These are phyloP conservation scores for Zangia roseola DNA, from an alignment of 768 basidiomycete genomes.

Conservation along the genomic window DNA sequence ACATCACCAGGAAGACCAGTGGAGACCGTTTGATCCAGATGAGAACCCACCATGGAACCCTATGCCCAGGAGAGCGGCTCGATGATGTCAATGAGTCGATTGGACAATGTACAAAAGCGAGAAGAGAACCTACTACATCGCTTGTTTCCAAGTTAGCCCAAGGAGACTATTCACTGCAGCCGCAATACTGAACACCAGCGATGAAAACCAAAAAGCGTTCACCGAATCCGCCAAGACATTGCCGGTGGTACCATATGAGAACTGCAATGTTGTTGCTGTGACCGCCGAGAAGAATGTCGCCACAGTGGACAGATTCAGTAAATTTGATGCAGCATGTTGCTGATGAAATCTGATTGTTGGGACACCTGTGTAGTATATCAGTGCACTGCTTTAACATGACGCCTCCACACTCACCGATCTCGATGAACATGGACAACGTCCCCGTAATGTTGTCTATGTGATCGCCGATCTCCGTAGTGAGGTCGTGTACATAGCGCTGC, in stretches of 20 bases:
- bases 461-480: conserved; percentile 50
- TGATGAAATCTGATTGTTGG: conserved; percentile 56
- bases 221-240: conserved; percentile 41
- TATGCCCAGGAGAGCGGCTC: conserved; percentile 53
- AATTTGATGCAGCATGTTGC: conserved; percentile 47
- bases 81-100: conserved; percentile 19
- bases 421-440: conserved; percentile 51
- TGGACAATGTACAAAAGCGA: conserved; percentile 5
- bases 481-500: conserved; percentile 54
- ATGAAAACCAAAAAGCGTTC: conserved; percentile 55
- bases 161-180: conserved; percentile 53
- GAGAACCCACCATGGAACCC: conserved; percentile 57
- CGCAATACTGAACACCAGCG: conserved; percentile 53
- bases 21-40: conserved; percentile 89
- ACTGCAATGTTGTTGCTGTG: conserved; percentile 51
- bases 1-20: conserved; percentile 78
- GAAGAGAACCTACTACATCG: conserved; percentile 47
- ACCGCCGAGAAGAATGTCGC: conserved; percentile 57
- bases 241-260: conserved; percentile 38
- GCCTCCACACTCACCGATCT: conserved; percentile 43
- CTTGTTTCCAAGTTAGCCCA: conserved; percentile 56
- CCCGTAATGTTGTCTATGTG: conserved; percentile 52
- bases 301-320: conserved; percentile 51
- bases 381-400: conserved; percentile 17
- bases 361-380: conserved; percentile 42